Conservation (phyloP, 257 asterid genomes). For the Scutellaria barbata region DNA sequence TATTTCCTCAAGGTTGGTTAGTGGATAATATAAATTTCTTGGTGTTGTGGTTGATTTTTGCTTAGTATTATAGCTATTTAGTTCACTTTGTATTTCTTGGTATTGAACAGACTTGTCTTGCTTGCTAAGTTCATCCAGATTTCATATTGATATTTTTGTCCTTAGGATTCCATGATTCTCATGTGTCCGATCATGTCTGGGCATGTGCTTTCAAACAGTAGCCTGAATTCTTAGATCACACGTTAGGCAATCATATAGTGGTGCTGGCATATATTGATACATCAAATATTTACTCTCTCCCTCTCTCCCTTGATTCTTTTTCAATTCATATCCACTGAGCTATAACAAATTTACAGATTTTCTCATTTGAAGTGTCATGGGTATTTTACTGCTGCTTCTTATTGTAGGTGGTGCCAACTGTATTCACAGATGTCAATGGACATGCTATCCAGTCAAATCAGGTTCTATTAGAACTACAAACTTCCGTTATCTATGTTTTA, state of each 20-base stretch:
- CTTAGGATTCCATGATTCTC: not conserved
- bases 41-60: slow-evolving; percentile 6
- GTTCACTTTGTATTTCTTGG: not conserved
- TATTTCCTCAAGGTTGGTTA: slow-evolving; percentile 97
- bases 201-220: no score
- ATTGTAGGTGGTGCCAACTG: slow-evolving; percentile 96
- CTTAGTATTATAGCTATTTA: not conserved
- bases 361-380: slow-evolving; percentile 13
- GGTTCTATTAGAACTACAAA: slow-evolving; percentile 45
- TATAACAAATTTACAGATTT: not conserved
- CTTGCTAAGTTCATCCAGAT: slow-evolving; percentile 12
- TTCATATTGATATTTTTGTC: not conserved
- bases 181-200: not conserved
- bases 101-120: not conserved
- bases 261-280: not conserved
- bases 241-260: not conserved
- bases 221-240: no score
- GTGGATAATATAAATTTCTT: slow-evolving; percentile 24
- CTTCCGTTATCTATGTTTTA: not conserved
- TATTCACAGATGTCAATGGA: slow-evolving; percentile 78
- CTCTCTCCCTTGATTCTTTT: not conserved
- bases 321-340: not conserved
- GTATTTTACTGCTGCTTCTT: slow-evolving; percentile 30
- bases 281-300: not conserved
- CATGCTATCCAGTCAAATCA: slow-evolving; percentile 89